These are phyloP conservation scores for Amniculicola lignicola DNA, from an alignment of 495 filamentous ascomycete genomes.

Conservation along the genomic window DNA sequence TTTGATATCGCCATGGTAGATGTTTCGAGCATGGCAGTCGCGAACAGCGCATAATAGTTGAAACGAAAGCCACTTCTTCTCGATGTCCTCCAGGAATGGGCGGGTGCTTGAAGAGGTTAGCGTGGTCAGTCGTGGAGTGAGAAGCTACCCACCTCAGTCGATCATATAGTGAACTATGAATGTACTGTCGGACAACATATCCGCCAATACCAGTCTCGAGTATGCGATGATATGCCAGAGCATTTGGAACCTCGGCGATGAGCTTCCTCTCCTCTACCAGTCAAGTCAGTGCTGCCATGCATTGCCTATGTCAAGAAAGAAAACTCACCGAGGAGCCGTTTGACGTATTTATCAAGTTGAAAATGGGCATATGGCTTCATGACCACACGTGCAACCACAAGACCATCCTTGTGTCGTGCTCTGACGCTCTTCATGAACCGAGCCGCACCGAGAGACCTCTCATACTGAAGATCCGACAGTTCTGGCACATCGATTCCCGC, in stretches of 20 bases:
- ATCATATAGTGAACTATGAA: slow-evolving; percentile 96
- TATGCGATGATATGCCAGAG: slow-evolving; percentile 81
- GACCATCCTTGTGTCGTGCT: slow-evolving; percentile 81
- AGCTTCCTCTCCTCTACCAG: slow-evolving; percentile 74
- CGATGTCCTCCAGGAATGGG: slow-evolving; percentile 95
- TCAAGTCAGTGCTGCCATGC: slow-evolving; percentile 2
- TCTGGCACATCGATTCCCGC: slow-evolving; percentile 93
- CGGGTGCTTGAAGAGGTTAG: slow-evolving; percentile 64
- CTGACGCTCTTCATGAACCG: slow-evolving; percentile 96
- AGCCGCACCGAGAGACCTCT: slow-evolving; percentile 88
- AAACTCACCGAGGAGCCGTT: slow-evolving; percentile 65
- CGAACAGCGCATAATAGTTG: slow-evolving; percentile 90
- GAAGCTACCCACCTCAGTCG: slow-evolving; percentile 62
- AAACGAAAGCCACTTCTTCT: slow-evolving; percentile 98
- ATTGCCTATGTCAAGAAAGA: not conserved
- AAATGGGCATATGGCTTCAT: slow-evolving; percentile 82
- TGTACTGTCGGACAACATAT: slow-evolving; percentile 92
- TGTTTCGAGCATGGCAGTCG: slow-evolving; percentile 84
- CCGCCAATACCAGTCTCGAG: slow-evolving; percentile 87
- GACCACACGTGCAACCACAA: slow-evolving; percentile 89
- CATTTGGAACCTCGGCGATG: slow-evolving; percentile 83
- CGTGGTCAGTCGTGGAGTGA: not conserved
- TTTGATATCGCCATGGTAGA: slow-evolving; percentile 98
- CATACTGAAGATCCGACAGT: slow-evolving; percentile 82
- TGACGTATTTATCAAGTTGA: slow-evolving; percentile 72